Evolutionary conservation across 2,329 filamentous ascomycete species (phyloP), one percentile per base, ranked within the genome.

Genomic region (Chaetomium globosum): DNA sequence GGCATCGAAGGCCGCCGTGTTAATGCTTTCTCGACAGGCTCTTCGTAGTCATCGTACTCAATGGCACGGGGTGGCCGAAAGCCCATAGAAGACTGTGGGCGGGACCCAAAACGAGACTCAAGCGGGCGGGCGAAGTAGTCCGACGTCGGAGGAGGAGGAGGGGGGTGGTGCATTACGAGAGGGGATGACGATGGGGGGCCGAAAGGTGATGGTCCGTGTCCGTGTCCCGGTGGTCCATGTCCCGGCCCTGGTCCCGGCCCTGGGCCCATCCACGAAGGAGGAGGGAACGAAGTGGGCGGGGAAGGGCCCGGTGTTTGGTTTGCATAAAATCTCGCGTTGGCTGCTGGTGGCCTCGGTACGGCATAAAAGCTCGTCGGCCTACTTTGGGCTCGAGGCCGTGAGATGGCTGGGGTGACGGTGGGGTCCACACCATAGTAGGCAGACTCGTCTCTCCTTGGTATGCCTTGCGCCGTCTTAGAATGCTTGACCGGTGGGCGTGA

Each of bases 31-130:
- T 68, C 75, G 31, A 77, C 73, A n/a, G 65, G 4, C 12, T 79
- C 77, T 2, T 81, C 79, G 56, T 79, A 81, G 3, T 80, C 79
- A 23, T 75, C 74, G 61, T 79, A 81, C 0, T 77, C 76, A 13
- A 71, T 64, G 19, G 69, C 57, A 16, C 68, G 67, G 19, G 66
- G 61, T 13, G 66, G 73, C 9, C 73, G 75, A 64, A 76, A 76
- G 10, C 77, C 78, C 68, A 79, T 77, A 0, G 79, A 74, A 1
- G 79, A 80, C 51, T 75, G 73, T 4, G 79, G 78, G 16, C 79
- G 70, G 9, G 58, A 51, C 70, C 64, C 73, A 71, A 62, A 73
- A 68, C 64, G 74, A 51, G 36, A 68, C 59, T 59, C 73, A 59
- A 63, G 68, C 4, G 71, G 71, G 13, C 64, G 67, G 19, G 67